Base-by-base conservation (phyloP, 164 flowering plant species). In the Nelumbo lutea region DNA sequence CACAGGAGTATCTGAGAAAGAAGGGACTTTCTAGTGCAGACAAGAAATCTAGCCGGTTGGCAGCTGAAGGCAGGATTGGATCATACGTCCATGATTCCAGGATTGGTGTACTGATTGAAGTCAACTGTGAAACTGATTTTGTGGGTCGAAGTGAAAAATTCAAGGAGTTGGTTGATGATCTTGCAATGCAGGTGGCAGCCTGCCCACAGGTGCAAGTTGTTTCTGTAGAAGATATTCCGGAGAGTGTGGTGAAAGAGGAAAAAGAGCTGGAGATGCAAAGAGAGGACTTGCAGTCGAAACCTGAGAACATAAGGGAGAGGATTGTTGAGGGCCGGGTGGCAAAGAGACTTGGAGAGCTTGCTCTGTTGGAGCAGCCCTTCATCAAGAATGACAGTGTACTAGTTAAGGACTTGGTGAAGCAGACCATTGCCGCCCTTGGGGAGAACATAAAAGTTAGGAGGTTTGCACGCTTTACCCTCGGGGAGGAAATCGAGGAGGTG, bases 161-260 rank as follows among this genome's bases (percentile, higher is more conserved):
- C 88, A 88, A 89, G 72, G 94, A 89, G 76, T 68, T 96, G 77
- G 98, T 89, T 10, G 93, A 90, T 69, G 99, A 96, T 78, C 86
- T 96, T 3, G 99, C 99, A 48, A 95, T 95, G 99, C 99, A 95
- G 76, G 96, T 88, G 15, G 97, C 81, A 46, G 99, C 99, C 58
- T 86, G 88, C 77, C 96, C 98, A 58, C 90, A 84, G 64, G 98
- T 95, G 68, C 81, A 84, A 64, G 85, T 65, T 74, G 96, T 89
- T 7, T 89, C 98, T 2, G 67, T 88, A 39, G 99, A 95, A 62
- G 98, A 95, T 3, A 79, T 95, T 51, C 85, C 92, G 1, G 91
- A 84, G 68, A 78, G 78, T 75, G 73, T 82, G 9, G 77, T 76
- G 57, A 68, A 65, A 61, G 84, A 85, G 75, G 98, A 95, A 74